phyloP scores from a whole-genome alignment of 208 protist species.

The Acanthamoeba royreba region DNA sequence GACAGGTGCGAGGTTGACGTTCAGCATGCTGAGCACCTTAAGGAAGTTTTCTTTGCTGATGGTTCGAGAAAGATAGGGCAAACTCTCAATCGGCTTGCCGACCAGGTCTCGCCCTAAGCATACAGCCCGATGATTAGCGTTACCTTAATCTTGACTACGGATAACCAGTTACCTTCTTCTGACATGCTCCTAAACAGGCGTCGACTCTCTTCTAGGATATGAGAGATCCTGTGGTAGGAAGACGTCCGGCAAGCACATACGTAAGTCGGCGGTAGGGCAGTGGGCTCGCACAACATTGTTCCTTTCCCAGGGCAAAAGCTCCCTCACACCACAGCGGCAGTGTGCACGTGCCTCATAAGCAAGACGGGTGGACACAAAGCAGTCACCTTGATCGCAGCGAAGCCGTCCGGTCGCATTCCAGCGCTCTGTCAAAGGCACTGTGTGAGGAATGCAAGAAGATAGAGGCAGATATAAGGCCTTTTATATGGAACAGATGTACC shows the following conservation, averaged over 20 bases:
- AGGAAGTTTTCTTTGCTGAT: background rate
- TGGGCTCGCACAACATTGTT: too few species aligned
- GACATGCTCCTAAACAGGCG: background rate
- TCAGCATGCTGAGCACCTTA: background rate
- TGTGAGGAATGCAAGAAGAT: background rate
- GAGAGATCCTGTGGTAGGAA: background rate
- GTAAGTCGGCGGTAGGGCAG: background rate
- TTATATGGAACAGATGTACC: conserved; percentile 63
- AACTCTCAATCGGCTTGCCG: background rate
- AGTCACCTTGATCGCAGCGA: conserved; percentile 89
- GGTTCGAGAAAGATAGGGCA: background rate
- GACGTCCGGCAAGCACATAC: background rate
- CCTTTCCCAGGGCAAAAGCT: too few species aligned
- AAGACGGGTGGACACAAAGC: conserved; percentile 79
- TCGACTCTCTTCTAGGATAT: background rate
- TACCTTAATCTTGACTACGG: background rate
- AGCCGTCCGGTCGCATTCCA: conserved; percentile 73
- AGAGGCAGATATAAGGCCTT: background rate
- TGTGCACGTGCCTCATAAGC: background rate
- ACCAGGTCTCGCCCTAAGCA: background rate
- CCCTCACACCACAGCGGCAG: too few species aligned
- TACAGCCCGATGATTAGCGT: background rate
- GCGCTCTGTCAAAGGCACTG: conserved; percentile 62
- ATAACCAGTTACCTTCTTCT: background rate
- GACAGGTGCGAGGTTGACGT: background rate